These are phyloP conservation scores for Setaria viridis DNA, from an alignment of 202 grass and related monocot species.

Conservation along the genomic window DNA sequence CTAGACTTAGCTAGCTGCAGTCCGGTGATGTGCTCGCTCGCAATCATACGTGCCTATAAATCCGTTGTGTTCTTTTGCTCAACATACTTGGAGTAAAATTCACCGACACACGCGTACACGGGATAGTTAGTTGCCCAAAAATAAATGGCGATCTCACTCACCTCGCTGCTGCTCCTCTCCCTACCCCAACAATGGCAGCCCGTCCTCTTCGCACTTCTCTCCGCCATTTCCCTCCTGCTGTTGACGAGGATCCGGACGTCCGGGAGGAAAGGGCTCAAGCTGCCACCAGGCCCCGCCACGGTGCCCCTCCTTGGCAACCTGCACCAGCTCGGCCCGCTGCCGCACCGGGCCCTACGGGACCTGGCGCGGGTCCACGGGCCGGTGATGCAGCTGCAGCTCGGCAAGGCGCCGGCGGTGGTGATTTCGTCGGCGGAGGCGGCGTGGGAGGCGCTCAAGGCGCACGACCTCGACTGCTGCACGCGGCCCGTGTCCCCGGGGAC, in stretches of 20 bases:
- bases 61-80: too few species aligned
- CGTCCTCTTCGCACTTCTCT: background rate
- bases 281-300: constrained; percentile 32
- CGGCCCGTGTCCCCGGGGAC: constrained; percentile 25
- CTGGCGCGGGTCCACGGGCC: constrained; percentile 41
- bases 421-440: background rate
- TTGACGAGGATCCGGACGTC: background rate
- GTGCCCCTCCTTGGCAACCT: constrained; percentile 57
- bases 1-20: too few species aligned
- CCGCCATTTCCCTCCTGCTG: background rate
- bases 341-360: constrained; percentile 34
- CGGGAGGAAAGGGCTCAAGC: background rate
- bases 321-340: constrained; percentile 46
- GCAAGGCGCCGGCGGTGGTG: constrained; percentile 27
- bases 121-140: too few species aligned
- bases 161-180: background rate
- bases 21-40: too few species aligned
- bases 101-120: too few species aligned
- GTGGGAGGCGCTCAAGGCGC: constrained; percentile 5
- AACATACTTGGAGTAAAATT: too few species aligned
- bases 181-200: background rate
- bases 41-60: too few species aligned
- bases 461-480: constrained; percentile 35
- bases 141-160: background rate
- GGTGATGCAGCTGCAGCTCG: constrained; percentile 48